Conservation (phyloP, 306 rosid genomes). For the Trifolium subterraneum region DNA sequence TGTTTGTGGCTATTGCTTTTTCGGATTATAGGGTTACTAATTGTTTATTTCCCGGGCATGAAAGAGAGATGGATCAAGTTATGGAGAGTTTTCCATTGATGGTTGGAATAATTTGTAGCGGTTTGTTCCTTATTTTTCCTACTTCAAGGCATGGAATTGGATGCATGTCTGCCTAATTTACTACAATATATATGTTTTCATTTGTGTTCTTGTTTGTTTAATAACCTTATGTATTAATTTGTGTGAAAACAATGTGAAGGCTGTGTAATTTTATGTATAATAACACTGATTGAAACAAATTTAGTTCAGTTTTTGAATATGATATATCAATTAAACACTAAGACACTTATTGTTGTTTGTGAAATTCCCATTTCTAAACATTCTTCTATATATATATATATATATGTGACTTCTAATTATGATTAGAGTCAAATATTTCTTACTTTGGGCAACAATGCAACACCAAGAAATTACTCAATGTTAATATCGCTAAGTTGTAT, state of each 20-base stretch:
- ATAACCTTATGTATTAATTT: neutral
- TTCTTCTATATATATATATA: too few species aligned
- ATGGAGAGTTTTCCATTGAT: slow-evolving; percentile 81
- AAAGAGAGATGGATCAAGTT: slow-evolving; percentile 71
- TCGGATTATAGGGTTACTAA: slow-evolving; percentile 74
- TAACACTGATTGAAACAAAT: neutral
- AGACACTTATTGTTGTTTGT: too few species aligned
- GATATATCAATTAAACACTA: too few species aligned
- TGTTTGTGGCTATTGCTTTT: slow-evolving; percentile 75
- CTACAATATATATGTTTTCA: neutral
- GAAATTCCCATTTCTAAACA: too few species aligned
- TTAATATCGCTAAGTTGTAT: too few species aligned
- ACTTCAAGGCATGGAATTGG: slow-evolving; percentile 70
- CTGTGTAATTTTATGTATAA: neutral
- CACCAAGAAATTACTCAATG: too few species aligned
- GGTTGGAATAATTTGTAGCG: slow-evolving; percentile 72
- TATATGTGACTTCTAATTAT: too few species aligned
- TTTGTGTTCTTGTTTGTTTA: neutral
- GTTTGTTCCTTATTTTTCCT: slow-evolving; percentile 76
- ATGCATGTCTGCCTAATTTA: slow-evolving; percentile 61
- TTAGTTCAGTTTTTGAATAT: too few species aligned
- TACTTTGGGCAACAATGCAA: too few species aligned
- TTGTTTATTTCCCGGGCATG: slow-evolving; percentile 68
- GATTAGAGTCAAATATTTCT: too few species aligned
- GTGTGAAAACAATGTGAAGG: neutral